These are phyloP conservation scores for Sugiyamaella americana DNA, from an alignment of 805 yeast genomes.

Conservation along the genomic window DNA sequence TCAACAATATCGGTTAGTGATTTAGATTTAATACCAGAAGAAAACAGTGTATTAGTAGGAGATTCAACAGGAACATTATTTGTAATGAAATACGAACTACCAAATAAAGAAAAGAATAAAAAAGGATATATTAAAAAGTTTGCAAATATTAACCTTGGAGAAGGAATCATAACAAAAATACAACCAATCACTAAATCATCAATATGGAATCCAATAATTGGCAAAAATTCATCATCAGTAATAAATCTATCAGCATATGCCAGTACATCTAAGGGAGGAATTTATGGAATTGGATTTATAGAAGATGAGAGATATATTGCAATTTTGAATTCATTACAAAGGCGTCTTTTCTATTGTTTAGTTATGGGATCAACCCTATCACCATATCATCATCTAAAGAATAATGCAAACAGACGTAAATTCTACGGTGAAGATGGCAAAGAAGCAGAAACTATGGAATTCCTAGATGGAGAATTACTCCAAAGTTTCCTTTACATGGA, in stretches of 20 bases:
- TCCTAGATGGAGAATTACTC: neutral
- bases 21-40: neutral
- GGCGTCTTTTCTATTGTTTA: too few species aligned
- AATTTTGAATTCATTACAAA: neutral
- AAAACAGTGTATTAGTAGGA: neutral
- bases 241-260: neutral
- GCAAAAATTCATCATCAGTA: neutral
- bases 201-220: slow-evolving; percentile 5
- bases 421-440: neutral
- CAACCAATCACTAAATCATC: neutral
- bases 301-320: neutral
- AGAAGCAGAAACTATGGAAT: neutral
- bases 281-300: neutral
- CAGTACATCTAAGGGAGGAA: slow-evolving; percentile 5
- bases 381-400: too few species aligned
- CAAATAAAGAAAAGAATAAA: neutral
- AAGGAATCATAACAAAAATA: slow-evolving; percentile 3
- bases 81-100: neutral
- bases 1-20: neutral
- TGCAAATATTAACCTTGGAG: neutral
- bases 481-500: neutral
- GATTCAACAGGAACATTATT: neutral
- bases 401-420: neutral
- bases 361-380: too few species aligned
- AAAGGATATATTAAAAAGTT: too few species aligned